Evolutionary conservation across 2,329 filamentous ascomycete genomes (phyloP).

Genomic region (Ustilaginoidea virens): DNA sequence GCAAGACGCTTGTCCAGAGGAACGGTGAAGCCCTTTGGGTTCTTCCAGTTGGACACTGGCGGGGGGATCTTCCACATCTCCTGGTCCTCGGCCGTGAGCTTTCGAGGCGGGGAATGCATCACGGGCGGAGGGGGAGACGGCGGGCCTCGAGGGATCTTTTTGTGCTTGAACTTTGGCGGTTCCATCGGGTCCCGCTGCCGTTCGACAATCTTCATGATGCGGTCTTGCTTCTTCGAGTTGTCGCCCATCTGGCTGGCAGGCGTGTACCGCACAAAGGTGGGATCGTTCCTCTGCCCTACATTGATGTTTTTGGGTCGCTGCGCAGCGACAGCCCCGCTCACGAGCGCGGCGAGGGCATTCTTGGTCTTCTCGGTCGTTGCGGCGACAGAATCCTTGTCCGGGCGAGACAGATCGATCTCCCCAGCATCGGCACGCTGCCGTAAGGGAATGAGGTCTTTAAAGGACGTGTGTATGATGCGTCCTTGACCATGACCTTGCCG

Average conservation of each 20-base stretch:
- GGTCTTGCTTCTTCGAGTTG: conserved; percentile 72
- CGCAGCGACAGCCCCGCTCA: conserved; percentile 72
- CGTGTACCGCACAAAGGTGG: conserved; percentile 91
- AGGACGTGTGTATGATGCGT: conserved; percentile 82
- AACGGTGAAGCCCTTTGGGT: conserved; percentile 94
- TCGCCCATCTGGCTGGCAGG: conserved; percentile 94
- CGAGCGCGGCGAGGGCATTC: conserved; percentile 66
- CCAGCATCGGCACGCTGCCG: conserved; percentile 86
- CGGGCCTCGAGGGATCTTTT: conserved; percentile 88
- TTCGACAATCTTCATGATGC: conserved; percentile 97
- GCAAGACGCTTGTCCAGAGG: conserved; percentile 90
- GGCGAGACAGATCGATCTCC: conserved; percentile 74
- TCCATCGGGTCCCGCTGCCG: conserved; percentile 90
- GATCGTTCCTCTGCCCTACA: conserved; percentile 61
- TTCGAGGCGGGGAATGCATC: conserved; percentile 87
- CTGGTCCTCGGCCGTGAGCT: conserved; percentile 91
- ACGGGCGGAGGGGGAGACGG: conserved; percentile 86
- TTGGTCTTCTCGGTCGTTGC: conserved; percentile 80
- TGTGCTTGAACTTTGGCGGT: conserved; percentile 96
- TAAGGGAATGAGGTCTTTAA: conserved; percentile 91
- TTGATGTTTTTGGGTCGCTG: conserved; percentile 96
- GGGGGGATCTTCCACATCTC: conserved; percentile 85
- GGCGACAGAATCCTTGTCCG: conserved; percentile 69
- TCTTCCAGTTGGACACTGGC: conserved; percentile 97
- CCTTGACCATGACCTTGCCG: conserved; percentile 72